phyloP scores from a whole-genome alignment of 202 grass and related monocot species.

The Hordeum pubiflorum region DNA sequence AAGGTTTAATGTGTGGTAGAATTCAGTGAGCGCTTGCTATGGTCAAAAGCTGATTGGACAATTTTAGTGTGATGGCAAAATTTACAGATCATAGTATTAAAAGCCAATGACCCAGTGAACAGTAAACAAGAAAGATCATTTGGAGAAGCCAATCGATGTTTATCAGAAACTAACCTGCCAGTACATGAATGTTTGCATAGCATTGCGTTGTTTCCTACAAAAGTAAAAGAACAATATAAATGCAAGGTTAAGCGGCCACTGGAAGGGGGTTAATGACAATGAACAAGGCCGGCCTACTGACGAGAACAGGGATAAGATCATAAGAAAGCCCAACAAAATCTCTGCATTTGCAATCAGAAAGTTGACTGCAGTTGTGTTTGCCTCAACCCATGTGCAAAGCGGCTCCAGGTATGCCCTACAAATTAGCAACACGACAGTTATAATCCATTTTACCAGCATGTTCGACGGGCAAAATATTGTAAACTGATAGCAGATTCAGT shows the following conservation, averaged over 20 bases:
- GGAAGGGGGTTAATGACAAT: not conserved
- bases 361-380: constrained; percentile 49
- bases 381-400: constrained; percentile 77
- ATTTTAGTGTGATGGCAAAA: constrained; percentile 4
- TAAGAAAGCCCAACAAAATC: constrained; percentile 85
- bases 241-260: constrained; percentile 5
- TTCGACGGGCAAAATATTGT: constrained; percentile 20
- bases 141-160: not conserved
- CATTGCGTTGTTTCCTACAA: constrained; percentile 75
- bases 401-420: constrained; percentile 89
- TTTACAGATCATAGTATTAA: not conserved
- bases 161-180: constrained; percentile 78
- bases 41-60: not conserved
- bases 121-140: constrained; percentile 18
- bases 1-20: not conserved
- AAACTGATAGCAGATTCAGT: not conserved
- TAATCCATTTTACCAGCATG: constrained; percentile 18
- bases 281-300: constrained; percentile 49
- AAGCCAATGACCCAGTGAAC: not conserved
- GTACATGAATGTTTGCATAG: constrained; percentile 95
- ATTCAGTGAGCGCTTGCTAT: not conserved
- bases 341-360: constrained; percentile 77
- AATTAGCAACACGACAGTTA: constrained; percentile 20
- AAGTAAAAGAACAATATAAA: constrained; percentile 34
- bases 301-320: constrained; percentile 82